Evolutionary conservation across 139 green algal genomes (phyloP).

Genomic region (Chlamydomonas schloesseri): DNA sequence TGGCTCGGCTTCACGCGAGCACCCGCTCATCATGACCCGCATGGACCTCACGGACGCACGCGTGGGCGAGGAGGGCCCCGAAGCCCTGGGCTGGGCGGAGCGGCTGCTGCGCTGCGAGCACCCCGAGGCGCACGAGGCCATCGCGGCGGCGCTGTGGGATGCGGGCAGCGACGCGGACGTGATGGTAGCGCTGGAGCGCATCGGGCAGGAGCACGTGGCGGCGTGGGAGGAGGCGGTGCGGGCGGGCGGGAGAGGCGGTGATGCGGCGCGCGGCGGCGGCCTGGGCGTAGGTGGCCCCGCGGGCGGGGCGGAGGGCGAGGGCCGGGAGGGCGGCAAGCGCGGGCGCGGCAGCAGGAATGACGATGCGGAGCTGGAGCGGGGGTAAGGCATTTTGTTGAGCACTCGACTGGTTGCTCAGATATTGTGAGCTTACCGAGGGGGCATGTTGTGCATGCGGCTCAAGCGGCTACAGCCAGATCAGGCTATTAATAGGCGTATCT

Average conservation of each 20-base stretch:
- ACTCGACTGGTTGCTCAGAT: not conserved
- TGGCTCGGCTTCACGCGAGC: constrained; percentile 39
- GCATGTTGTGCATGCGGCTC: no score
- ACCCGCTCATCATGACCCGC: constrained; percentile 79
- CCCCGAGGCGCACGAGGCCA: constrained; percentile 67
- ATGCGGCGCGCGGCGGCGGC: constrained; percentile 25
- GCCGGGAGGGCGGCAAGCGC: not conserved
- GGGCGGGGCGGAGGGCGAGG: not conserved
- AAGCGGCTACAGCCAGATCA: no score
- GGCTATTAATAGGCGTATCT: no score
- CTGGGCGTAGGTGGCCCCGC: not conserved
- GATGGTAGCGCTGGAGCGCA: constrained; percentile 46
- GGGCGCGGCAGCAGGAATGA: not conserved
- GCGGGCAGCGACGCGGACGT: constrained; percentile 66
- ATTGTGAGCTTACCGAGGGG: no score
- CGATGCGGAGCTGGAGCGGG: constrained; percentile 36
- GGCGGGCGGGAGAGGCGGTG: constrained; percentile 1
- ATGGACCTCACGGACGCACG: constrained; percentile 58
- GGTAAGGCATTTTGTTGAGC: constrained; percentile 2
- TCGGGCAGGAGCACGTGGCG: constrained; percentile 60
- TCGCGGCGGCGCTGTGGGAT: constrained; percentile 82
- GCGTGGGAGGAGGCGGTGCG: constrained; percentile 70
- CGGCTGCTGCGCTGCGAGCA: constrained; percentile 81
- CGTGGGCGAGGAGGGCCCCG: constrained; percentile 64
- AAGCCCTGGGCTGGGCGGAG: constrained; percentile 76